Evolutionary conservation across 345 rosid species (phyloP).

Genomic region (Eucalyptus pumila): DNA sequence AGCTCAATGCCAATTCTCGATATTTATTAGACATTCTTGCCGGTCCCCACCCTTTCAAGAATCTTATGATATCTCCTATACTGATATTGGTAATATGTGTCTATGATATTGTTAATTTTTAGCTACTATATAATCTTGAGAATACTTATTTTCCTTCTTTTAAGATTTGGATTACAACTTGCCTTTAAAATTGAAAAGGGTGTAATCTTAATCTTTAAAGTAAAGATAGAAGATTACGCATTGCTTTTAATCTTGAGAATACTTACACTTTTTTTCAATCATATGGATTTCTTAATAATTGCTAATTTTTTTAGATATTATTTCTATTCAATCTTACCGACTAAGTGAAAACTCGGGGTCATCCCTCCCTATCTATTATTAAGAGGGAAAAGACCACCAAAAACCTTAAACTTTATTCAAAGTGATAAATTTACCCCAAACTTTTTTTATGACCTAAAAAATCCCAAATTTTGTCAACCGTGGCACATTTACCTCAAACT

Average conservation of each 20-base stretch:
- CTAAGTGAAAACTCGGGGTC: background rate
- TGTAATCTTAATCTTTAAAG: background rate
- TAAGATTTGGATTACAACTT: background rate
- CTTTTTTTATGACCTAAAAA: too few species aligned
- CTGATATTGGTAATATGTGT: background rate
- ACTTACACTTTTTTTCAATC: background rate
- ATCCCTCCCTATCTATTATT: background rate
- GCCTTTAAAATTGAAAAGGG: background rate
- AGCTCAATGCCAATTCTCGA: background rate
- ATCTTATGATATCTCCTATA: background rate
- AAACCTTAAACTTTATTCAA: too few species aligned
- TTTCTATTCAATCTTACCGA: background rate
- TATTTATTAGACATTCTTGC: background rate
- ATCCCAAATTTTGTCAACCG: fast-evolving
- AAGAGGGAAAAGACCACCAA: too few species aligned
- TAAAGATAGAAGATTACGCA: background rate
- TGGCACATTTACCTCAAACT: too few species aligned
- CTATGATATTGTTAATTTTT: background rate
- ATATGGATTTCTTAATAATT: background rate
- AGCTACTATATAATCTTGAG: background rate
- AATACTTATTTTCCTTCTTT: background rate
- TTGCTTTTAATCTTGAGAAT: background rate
- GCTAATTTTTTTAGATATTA: background rate
- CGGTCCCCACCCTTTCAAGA: background rate
- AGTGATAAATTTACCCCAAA: too few species aligned